Percentiles rank a stretch among this genome's conserved stretches.
Conservation (phyloP, 2,329 filamentous ascomycete species). For the Aspergillus quadrilineatus region DNA sequence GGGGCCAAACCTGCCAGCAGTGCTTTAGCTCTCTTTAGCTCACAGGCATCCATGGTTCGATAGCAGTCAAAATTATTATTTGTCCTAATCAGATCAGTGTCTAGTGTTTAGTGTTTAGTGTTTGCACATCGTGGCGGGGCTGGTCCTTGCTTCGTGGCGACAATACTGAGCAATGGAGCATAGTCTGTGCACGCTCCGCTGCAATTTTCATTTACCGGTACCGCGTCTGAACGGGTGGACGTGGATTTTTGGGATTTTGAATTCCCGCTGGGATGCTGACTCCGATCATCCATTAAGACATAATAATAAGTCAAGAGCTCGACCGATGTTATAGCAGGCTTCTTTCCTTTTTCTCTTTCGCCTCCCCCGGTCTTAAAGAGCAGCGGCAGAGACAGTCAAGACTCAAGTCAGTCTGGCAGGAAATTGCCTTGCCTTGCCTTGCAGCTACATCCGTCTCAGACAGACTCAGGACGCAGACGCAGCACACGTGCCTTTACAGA, state of each 20-base stretch:
- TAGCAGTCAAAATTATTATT: not conserved
- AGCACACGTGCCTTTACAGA: conserved; percentile 19
- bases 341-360: conserved; percentile 10
- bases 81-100: not conserved
- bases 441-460: conserved; percentile 21
- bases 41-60: not conserved
- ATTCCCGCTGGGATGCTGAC: too few relatives aligned
- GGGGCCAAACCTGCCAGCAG: conserved; percentile 13
- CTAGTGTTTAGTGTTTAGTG: too few relatives aligned
- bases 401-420: conserved; percentile 8
- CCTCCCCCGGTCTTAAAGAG: conserved; percentile 6
- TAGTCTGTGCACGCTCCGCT: not conserved
- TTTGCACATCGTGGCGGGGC: conserved; percentile 19
- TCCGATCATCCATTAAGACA: too few relatives aligned
- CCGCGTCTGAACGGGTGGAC: not conserved
- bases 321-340: not conserved
- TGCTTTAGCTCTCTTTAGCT: not conserved
- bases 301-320: too few relatives aligned
- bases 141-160: conserved; percentile 28
- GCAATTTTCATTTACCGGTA: conserved; percentile 1
- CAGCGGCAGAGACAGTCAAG: conserved; percentile 16
- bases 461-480: conserved; percentile 1
- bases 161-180: conserved; percentile 18
- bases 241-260: too few relatives aligned
- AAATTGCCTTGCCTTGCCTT: conserved; percentile 25